Conservation (phyloP, 805 yeast species). For the Candida peoriensis region DNA sequence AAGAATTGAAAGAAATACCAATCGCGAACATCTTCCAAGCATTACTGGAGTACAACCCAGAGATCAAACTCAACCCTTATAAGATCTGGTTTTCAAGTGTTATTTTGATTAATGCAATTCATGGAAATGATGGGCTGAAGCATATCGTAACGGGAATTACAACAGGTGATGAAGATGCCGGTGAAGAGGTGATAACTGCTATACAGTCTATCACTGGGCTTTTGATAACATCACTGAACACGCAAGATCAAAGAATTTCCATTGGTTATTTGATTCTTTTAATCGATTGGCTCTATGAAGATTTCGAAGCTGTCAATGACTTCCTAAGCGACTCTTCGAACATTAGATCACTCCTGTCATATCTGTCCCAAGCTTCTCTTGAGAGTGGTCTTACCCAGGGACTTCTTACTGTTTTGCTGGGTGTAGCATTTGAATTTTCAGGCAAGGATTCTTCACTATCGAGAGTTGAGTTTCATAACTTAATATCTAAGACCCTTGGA, state of each 20-base stretch:
- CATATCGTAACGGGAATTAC: slow-evolving; percentile 42
- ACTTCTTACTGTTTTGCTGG: slow-evolving; percentile 63
- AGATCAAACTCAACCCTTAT: slow-evolving; percentile 75
- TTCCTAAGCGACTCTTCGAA: slow-evolving; percentile 64
- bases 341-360: slow-evolving; percentile 64
- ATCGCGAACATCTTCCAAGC: slow-evolving; percentile 63
- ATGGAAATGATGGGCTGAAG: slow-evolving; percentile 46
- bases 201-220: slow-evolving; percentile 78
- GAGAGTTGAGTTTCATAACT: slow-evolving; percentile 53
- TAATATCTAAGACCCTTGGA: slow-evolving; percentile 71
- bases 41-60: slow-evolving; percentile 72
- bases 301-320: slow-evolving; percentile 66
- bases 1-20: slow-evolving; percentile 24
- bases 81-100: slow-evolving; percentile 78
- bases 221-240: slow-evolving; percentile 56
- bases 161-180: slow-evolving; percentile 53
- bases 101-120: slow-evolving; percentile 57
- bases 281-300: slow-evolving; percentile 73
- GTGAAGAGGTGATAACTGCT: slow-evolving; percentile 65
- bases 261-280: slow-evolving; percentile 75
- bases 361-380: slow-evolving; percentile 46
- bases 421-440: slow-evolving; percentile 81
- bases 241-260: slow-evolving; percentile 67
- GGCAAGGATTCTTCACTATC: slow-evolving; percentile 46
- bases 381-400: slow-evolving; percentile 64